A percentile compares a stretch with the other conserved stretches of the same genome.
Evolutionary conservation across 495 filamentous ascomycete species (phyloP).

Genomic region (Aspergillus incahuasiensis): DNA sequence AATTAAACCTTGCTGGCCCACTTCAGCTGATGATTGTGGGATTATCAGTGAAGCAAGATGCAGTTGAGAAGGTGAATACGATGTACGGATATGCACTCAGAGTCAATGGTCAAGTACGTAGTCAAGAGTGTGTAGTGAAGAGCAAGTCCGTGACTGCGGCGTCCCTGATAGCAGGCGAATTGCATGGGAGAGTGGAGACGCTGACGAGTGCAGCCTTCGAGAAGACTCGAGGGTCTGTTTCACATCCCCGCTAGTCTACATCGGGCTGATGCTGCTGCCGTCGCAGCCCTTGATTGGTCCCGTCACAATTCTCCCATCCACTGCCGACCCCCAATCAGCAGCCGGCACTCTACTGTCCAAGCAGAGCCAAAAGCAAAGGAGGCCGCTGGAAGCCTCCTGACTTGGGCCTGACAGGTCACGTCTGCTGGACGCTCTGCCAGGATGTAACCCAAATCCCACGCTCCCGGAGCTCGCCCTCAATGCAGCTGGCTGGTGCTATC

Average conservation of each 20-base stretch:
- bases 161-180: no score
- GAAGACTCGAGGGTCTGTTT: constrained; percentile 21
- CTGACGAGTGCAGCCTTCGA: constrained; percentile 23
- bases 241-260: constrained; percentile 10
- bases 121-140: no score
- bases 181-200: neutral
- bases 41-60: no score
- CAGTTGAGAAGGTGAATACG: no score
- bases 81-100: no score
- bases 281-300: neutral
- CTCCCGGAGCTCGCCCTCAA: neutral
- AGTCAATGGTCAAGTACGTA: no score
- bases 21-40: no score
- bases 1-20: neutral
- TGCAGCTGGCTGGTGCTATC: no score
- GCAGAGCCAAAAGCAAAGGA: neutral
- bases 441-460: neutral
- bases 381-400: neutral
- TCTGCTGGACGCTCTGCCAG: neutral
- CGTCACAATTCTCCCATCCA: neutral
- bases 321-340: neutral
- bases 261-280: constrained; percentile 2
- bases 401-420: constrained; percentile 2
- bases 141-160: no score
- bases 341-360: neutral